phyloP scores from a whole-genome alignment of 1,284 basidiomycete genomes.

The Trametes sp. region DNA sequence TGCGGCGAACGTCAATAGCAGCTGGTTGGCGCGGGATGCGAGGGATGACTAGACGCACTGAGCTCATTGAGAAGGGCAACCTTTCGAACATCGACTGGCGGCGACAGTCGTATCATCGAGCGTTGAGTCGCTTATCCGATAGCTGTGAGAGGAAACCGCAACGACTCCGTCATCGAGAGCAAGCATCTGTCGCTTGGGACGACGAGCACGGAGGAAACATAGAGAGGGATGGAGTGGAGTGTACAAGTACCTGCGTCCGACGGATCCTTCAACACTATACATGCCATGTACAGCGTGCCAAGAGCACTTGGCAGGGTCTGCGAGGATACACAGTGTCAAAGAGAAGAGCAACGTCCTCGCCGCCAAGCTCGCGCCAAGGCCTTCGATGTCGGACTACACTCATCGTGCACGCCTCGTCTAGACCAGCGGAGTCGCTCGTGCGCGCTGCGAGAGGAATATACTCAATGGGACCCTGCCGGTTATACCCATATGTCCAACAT shows the following conservation, averaged over 20 bases:
- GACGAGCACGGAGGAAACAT: not conserved
- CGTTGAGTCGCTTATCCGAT: too few relatives aligned
- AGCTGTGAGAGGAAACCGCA: too few relatives aligned
- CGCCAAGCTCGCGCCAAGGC: constrained; percentile 23
- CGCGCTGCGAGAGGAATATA: not conserved
- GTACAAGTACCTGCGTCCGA: not conserved
- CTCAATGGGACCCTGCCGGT: not conserved
- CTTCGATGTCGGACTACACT: constrained; percentile 12
- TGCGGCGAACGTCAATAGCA: too few relatives aligned
- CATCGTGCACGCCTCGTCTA: not conserved
- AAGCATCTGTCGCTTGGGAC: too few relatives aligned
- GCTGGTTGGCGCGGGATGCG: too few relatives aligned
- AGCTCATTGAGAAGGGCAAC: too few relatives aligned
- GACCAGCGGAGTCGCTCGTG: not conserved
- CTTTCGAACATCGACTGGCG: too few relatives aligned
- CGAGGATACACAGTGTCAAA: constrained; percentile 9
- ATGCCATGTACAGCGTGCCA: constrained; percentile 22
- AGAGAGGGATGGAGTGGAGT: not conserved
- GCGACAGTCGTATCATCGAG: too few relatives aligned
- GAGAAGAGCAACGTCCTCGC: constrained; percentile 12
- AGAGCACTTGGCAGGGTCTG: constrained; percentile 28
- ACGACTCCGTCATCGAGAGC: too few relatives aligned
- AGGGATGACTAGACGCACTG: too few relatives aligned
- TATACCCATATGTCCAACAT: not conserved
- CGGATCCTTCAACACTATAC: constrained; percentile 2